Percentiles rank a stretch among this genome's conserved stretches.
Conservation (phyloP, 345 rosid species). For the Durio zibethinus region DNA sequence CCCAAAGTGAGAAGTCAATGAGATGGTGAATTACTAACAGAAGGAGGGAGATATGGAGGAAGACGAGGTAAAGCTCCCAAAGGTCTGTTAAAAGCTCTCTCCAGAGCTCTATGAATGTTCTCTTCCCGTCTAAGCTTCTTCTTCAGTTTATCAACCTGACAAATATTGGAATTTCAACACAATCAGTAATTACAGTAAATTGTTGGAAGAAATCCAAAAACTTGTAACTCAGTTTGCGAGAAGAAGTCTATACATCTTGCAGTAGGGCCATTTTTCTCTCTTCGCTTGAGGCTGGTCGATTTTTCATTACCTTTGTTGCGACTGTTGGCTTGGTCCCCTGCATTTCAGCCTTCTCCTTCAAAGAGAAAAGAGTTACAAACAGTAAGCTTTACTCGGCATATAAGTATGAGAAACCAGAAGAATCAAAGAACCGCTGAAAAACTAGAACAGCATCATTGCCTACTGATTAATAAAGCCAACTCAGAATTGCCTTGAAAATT, state of each 20-base stretch:
- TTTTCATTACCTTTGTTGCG: constrained; percentile 34
- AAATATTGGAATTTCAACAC: not conserved
- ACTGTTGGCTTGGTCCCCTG: constrained; percentile 38
- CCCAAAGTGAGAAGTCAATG: not conserved
- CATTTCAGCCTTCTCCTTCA: constrained; percentile 39
- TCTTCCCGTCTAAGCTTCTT: constrained; percentile 81
- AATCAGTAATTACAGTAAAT: constrained; percentile 1
- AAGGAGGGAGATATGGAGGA: constrained; percentile 80
- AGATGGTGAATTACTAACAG: constrained; percentile 48
- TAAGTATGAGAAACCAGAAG: not conserved
- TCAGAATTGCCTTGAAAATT: not conserved
- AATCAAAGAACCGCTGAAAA: not conserved
- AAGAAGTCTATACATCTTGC: constrained; percentile 54
- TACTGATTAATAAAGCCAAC: not conserved
- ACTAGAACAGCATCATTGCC: no score
- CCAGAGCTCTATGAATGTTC: constrained; percentile 78
- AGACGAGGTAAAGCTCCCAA: constrained; percentile 94
- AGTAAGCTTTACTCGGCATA: not conserved
- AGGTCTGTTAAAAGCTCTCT: constrained; percentile 86
- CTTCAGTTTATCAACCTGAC: constrained; percentile 83
- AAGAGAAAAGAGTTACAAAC: not conserved
- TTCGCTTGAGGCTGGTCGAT: constrained; percentile 32
- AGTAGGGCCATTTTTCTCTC: constrained; percentile 62
- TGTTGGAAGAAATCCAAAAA: not conserved
- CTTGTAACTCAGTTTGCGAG: not conserved